A percentile compares a stretch with the other conserved stretches of the same genome.
phyloP scores from a whole-genome alignment of 257 asterid genomes.

The Ehretia macrophylla region DNA sequence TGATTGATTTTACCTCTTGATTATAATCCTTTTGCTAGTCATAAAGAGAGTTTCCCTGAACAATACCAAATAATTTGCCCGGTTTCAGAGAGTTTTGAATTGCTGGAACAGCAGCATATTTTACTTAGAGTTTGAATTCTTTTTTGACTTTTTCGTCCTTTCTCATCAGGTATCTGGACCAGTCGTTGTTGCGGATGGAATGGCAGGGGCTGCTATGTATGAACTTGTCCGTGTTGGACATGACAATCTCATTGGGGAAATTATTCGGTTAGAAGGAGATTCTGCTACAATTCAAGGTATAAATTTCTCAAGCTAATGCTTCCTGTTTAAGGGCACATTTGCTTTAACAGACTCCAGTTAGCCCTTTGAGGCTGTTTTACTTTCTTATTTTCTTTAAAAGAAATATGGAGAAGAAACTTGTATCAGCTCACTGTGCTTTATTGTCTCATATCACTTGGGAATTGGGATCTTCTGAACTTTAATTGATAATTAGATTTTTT shows the following conservation, averaged over 20 bases:
- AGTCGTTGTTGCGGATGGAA: conserved; percentile 98
- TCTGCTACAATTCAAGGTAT: conserved; percentile 98
- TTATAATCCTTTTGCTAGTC: too few species aligned
- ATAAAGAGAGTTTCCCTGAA: too few species aligned
- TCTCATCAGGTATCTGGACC: conserved; percentile 85
- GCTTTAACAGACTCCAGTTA: neutral
- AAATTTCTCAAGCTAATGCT: conserved; percentile 5
- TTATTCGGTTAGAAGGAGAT: conserved; percentile 96
- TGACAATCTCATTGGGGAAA: conserved; percentile 94
- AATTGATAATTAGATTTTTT: neutral
- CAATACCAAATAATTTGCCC: too few species aligned
- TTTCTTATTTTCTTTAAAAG: too few species aligned
- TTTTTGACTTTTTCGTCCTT: conserved; percentile 2
- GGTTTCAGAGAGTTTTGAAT: too few species aligned
- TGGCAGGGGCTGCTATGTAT: conserved; percentile 99
- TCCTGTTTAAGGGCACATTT: neutral
- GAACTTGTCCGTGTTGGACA: conserved; percentile 98
- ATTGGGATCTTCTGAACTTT: neutral
- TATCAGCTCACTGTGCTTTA: too few species aligned
- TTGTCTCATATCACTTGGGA: neutral
- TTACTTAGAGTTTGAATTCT: neutral
- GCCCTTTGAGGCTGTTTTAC: neutral
- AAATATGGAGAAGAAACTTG: neutral
- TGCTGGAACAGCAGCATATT: too few species aligned
- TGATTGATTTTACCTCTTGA: too few species aligned